phyloP scores from a whole-genome alignment of 441 rosid species.

The Capsella rubella region DNA sequence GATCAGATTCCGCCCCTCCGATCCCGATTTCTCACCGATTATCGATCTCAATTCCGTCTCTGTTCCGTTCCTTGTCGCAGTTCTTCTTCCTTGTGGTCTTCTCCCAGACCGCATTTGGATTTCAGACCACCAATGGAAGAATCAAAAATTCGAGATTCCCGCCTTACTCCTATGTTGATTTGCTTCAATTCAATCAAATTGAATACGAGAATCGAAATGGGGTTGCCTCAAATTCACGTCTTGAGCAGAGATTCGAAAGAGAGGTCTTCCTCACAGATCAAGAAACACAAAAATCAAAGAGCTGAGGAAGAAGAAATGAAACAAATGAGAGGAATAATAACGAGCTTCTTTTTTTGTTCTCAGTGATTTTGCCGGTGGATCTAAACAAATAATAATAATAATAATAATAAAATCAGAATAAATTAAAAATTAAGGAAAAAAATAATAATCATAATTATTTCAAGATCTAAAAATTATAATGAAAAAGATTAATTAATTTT shows the following conservation, averaged over 20 bases:
- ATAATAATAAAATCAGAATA: background rate
- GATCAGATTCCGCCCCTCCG: conserved; percentile 42
- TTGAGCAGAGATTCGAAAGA: conserved; percentile 11
- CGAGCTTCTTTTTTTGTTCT: conserved; percentile 19
- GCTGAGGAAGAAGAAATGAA: conserved; percentile 30
- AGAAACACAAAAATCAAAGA: conserved; percentile 36
- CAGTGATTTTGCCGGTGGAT: conserved; percentile 57
- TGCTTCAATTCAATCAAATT: conserved; percentile 36
- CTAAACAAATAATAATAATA: conserved; percentile 32
- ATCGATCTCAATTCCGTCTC: conserved; percentile 44
- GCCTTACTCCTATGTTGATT: conserved; percentile 30
- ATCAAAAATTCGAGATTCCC: conserved; percentile 39
- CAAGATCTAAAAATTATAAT: conserved; percentile 40
- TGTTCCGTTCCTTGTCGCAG: conserved; percentile 18
- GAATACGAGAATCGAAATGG: conserved; percentile 43
- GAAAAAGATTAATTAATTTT: background rate
- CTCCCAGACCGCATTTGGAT: conserved; percentile 74
- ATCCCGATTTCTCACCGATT: conserved; percentile 40
- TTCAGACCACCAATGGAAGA: conserved; percentile 32
- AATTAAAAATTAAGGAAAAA: background rate
- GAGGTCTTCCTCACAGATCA: conserved; percentile 39
- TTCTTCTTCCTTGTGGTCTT: conserved; percentile 52
- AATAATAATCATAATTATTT: conserved; percentile 25
- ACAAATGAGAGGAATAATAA: conserved; percentile 50
- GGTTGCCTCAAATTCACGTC: conserved; percentile 44